Conservation (phyloP, 176 grass and related monocot species). For the Hordeum vulgare region MorexV3_pseudomolecules_assembly NC_058519.1:63491229-63491728, state of each 20-base stretch:
- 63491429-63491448: neutral
- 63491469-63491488: slow-evolving; percentile 32
- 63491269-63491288: neutral
- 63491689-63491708: neutral
- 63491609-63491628: neutral
- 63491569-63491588: neutral
- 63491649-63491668: neutral
- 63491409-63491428: slow-evolving; percentile 36
- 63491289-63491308: neutral
- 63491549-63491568: neutral
- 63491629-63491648: neutral
- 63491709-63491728: slow-evolving; percentile 25
- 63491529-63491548: neutral
- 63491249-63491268: neutral
- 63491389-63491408: slow-evolving; percentile 37
- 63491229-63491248: neutral
- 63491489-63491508: slow-evolving; percentile 33
- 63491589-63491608: neutral
- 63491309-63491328: neutral
- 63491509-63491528: slow-evolving; percentile 14
- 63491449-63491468: slow-evolving; percentile 36
- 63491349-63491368: slow-evolving; percentile 26
- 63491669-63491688: neutral
- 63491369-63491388: neutral
- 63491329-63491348: slow-evolving; percentile 19